A percentile compares a stretch with the other conserved stretches of the same genome.
These are phyloP conservation scores for Apiotrichum veenhuisii DNA, from an alignment of 1,284 basidiomycete genomes.

Conservation along the genomic window DNA sequence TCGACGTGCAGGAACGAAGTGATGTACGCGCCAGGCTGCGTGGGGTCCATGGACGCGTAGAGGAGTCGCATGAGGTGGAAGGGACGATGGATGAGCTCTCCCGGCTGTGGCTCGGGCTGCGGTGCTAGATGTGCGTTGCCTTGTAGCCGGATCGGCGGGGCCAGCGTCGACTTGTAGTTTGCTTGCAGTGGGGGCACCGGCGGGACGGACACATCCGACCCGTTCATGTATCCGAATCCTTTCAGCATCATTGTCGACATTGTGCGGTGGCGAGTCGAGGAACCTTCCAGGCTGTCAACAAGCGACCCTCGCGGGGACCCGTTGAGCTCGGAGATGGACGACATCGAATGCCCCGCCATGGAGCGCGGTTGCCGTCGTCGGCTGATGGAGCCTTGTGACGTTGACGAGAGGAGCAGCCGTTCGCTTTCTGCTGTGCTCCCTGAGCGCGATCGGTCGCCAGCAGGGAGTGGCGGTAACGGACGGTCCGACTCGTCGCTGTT, in stretches of 20 bases:
- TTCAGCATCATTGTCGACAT: constrained; percentile 5
- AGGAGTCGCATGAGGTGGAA: constrained; percentile 85
- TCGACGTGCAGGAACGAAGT: constrained; percentile 84
- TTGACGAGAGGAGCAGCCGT: constrained; percentile 28
- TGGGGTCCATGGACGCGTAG: constrained; percentile 68
- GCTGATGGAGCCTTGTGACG: constrained; percentile 38
- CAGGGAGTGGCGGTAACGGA: constrained; percentile 26
- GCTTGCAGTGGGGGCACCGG: constrained; percentile 8
- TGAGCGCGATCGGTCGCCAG: not conserved
- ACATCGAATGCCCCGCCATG: constrained; percentile 10
- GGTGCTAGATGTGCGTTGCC: constrained; percentile 30
- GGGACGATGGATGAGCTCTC: constrained; percentile 72
- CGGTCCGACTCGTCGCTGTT: constrained; percentile 12
- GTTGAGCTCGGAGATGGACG: constrained; percentile 17
- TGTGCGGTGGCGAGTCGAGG: constrained; percentile 7
- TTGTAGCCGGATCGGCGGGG: constrained; percentile 14
- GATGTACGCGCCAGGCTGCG: constrained; percentile 79
- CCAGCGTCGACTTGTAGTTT: constrained; percentile 12
- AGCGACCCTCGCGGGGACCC: constrained; percentile 7
- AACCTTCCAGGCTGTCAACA: constrained; percentile 3
- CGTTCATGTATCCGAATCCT: constrained; percentile 1
- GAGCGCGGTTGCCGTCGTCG: constrained; percentile 29
- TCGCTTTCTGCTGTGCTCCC: not conserved
- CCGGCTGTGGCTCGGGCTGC: constrained; percentile 52
- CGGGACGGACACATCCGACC: not conserved